Conservation (phyloP, 164 flowering plant genomes). For the Paratinospora sagittata region DNA sequence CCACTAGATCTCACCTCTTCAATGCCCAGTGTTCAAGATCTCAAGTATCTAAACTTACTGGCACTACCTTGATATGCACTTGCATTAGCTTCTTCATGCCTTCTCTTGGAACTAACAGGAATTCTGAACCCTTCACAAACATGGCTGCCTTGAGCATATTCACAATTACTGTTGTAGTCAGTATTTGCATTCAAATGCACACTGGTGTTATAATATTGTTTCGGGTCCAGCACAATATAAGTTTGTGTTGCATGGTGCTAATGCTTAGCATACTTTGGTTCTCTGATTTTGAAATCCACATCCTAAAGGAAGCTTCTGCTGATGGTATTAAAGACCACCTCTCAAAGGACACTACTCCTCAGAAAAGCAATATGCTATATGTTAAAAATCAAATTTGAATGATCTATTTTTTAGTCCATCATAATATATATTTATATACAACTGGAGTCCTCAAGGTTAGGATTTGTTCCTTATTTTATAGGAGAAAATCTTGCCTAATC, state of each 20-base stretch:
- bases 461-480: too few relatives aligned
- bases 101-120: neutral
- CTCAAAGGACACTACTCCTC: neutral
- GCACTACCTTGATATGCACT: conserved; percentile 10
- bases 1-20: conserved; percentile 12
- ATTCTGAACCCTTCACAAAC: neutral
- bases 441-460: too few relatives aligned
- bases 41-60: conserved; percentile 16
- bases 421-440: too few relatives aligned
- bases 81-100: conserved; percentile 2
- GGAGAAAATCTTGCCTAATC: too few relatives aligned
- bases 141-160: neutral
- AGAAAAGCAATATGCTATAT: neutral
- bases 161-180: neutral
- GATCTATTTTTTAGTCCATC: too few relatives aligned
- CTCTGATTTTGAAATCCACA: neutral
- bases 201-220: neutral
- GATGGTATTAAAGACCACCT: neutral
- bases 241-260: neutral
- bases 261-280: conserved; percentile 6
- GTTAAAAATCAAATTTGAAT: too few relatives aligned
- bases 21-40: conserved; percentile 10
- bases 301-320: too few relatives aligned
- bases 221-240: neutral
- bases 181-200: neutral